Base-by-base conservation (phyloP, 2,329 filamentous ascomycete genomes). In the Trichoderma atrobrunneum region DNA sequence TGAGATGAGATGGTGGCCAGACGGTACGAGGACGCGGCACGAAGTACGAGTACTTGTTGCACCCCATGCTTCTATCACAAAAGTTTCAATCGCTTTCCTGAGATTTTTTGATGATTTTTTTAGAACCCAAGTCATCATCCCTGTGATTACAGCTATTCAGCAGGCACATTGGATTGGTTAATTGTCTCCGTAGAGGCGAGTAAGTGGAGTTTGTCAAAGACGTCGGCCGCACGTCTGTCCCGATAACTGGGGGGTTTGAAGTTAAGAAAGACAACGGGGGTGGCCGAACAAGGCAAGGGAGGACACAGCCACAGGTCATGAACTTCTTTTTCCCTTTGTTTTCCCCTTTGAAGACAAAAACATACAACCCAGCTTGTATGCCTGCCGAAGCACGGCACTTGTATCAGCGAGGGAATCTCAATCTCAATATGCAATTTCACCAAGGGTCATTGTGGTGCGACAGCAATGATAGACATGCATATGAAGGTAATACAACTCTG, bases 21-120 rank as follows among this genome's bases (percentile, higher is more conserved):
- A 12, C 57, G 57, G 28, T 28, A n/a, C 7, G 36, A 39, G 30
- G 34, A n/a, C 3, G 26, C 67, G 24, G 54, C 36, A 61, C 57
- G 39, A 69, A 48, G 57, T 24, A 12, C 59, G 24, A 21, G 48
- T 51, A 18, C 6, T 32, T 30, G 28, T 30, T 21, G 57, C n/a
- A 26, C 39, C 57, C 67, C 67, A 70, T 70, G 67, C 28, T 70
- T 70, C 57, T 62, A 54, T 70, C 67, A 70, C 28, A 70, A 70
- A 54, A 54, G 30, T 30, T 70, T 70, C 56, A 54, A 62, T 36
- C 16, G 21, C 7, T 66, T 66, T 26, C 21, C 30, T 56, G 43
- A 54, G 54, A 34, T 70, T 69, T 51, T 18, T 43, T 59, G 28
- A 30, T 32, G 28, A n/a, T 59, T 30, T n/a, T 59, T 60, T 34